Conservation (phyloP, 176 grass and related monocot species). For the Luzula sylvatica region DNA sequence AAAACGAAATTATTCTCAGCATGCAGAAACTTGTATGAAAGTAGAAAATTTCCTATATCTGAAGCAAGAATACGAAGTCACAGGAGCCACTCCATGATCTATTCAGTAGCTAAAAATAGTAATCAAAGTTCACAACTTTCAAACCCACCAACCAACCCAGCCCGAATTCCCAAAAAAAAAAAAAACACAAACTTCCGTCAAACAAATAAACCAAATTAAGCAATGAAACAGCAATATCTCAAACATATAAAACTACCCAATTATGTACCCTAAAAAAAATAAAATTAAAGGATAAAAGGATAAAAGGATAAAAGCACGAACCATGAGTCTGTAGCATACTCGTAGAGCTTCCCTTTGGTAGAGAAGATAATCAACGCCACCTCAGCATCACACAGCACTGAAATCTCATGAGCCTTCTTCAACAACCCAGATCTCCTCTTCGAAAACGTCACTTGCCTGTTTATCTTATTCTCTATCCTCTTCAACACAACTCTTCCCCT, state of each 20-base stretch:
- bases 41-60: no score
- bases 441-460: constrained; percentile 88
- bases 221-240: background rate
- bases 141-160: no score
- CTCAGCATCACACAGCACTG: constrained; percentile 90
- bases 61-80: no score
- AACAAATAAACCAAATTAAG: no score
- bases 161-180: no score
- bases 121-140: no score
- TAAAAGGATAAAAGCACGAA: constrained; percentile 9
- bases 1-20: no score
- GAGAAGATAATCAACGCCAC: constrained; percentile 90
- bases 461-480: constrained; percentile 97
- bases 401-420: constrained; percentile 96
- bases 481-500: constrained; percentile 91
- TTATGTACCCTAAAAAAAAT: background rate
- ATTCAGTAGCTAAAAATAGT: no score
- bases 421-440: constrained; percentile 71
- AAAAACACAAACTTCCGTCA: no score
- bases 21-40: no score
- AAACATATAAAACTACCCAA: background rate
- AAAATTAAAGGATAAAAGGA: background rate
- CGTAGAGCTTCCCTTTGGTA: constrained; percentile 86
- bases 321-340: constrained; percentile 60
- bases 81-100: no score